These are phyloP conservation scores for Zasmidium citrigriseum DNA, from an alignment of 2,329 filamentous ascomycete genomes.

Conservation along the genomic window DNA sequence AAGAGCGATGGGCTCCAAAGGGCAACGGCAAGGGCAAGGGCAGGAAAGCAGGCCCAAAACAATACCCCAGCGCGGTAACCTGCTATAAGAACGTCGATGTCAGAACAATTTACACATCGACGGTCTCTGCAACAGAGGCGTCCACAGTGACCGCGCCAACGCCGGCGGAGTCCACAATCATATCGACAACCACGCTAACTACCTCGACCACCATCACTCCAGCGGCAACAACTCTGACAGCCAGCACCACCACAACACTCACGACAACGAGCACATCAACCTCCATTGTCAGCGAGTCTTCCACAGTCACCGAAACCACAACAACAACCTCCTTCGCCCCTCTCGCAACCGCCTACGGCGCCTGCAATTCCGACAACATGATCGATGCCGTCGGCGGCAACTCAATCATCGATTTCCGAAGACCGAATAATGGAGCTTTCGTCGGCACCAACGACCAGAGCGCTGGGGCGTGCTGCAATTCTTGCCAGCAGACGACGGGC, in stretches of 20 bases:
- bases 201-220: not conserved
- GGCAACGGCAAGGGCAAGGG: not conserved
- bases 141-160: not conserved
- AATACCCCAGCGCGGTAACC: not conserved
- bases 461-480: not conserved
- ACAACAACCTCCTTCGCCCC: conserved; percentile 30
- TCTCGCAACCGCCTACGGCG: conserved; percentile 27
- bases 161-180: not conserved
- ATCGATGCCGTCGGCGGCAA: not conserved
- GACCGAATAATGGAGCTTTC: not conserved
- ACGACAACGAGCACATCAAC: conserved; percentile 29
- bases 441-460: not conserved
- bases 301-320: conserved; percentile 26
- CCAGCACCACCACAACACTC: conserved; percentile 37
- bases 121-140: not conserved
- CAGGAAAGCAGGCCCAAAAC: too few relatives aligned
- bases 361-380: conserved; percentile 10
- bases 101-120: not conserved
- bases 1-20: not conserved
- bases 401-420: not conserved
- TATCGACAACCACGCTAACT: not conserved
- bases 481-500: not conserved
- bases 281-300: conserved; percentile 16
- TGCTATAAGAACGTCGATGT: not conserved
- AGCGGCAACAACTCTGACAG: conserved; percentile 32